Conservation (phyloP, 495 filamentous ascomycete genomes). For the Tuber calosporum region DNA sequence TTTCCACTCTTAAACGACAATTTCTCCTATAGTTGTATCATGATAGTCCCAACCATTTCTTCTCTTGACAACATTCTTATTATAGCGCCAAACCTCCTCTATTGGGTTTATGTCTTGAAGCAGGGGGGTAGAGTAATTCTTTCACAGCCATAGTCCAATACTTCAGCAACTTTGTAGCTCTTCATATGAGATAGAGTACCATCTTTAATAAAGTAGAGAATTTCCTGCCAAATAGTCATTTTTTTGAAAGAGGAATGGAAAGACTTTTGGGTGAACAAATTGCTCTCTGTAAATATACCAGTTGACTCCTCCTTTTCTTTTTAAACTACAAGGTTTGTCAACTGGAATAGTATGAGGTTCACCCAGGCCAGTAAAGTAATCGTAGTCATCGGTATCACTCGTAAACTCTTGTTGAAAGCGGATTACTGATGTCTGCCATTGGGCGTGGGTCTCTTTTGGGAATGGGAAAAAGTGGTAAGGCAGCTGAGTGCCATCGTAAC, state of each 20-base stretch:
- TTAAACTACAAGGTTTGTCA: not conserved
- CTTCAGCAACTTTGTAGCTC: not conserved
- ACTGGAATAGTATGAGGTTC: constrained; percentile 10
- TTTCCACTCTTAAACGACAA: constrained; percentile 2
- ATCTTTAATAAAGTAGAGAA: constrained; percentile 2
- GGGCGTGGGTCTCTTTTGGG: not conserved
- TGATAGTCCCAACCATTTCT: constrained; percentile 5
- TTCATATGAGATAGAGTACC: not conserved
- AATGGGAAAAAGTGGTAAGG: not conserved
- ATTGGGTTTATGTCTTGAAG: constrained; percentile 1
- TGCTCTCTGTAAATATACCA: constrained; percentile 15
- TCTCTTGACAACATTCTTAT: not conserved
- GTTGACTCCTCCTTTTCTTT: not conserved
- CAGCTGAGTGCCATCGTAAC: not conserved
- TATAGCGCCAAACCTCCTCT: constrained; percentile 7
- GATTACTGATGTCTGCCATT: not conserved
- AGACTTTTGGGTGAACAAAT: constrained; percentile 5
- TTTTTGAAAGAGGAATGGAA: constrained; percentile 8
- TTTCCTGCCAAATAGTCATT: not conserved
- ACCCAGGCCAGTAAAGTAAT: constrained; percentile 12
- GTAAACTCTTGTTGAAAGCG: not conserved
- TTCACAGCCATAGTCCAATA: not conserved
- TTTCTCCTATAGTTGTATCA: constrained; percentile 5
- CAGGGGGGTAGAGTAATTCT: not conserved
- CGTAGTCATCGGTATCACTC: not conserved